Base-by-base conservation (phyloP, 768 basidiomycete species). In the Mycena galopus region DNA sequence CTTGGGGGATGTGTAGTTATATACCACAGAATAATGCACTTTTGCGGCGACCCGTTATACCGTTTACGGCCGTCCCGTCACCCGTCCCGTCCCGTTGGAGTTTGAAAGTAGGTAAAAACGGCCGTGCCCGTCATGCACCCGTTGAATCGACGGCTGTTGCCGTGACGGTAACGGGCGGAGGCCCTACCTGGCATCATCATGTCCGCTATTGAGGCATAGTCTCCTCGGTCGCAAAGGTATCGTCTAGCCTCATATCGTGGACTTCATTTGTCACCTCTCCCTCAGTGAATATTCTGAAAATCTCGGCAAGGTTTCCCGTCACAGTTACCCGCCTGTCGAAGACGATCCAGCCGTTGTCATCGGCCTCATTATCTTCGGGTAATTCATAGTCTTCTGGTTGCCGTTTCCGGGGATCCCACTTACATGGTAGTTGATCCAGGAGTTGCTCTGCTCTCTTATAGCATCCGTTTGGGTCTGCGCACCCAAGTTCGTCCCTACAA, bases 211-310 rank as follows among this genome's bases (percentile, higher is more conserved):
- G 0, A 64, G 3, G 67, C 80, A 79, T 0, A 78, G 77, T 0
- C 81, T n/a, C n/a, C n/a, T 81, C 81, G 0, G 80, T 83, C 17
- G 44, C 57, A 0, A 67, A 32, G 0, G 6, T 35, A 10, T 35
- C 56, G 14, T 67, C 66, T 0, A 11, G 14, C 4, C 30, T 21
- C 21, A 47, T 25, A 4, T 59, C 42, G 8, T 39, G 66, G 4
- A 56, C 2, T 0, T 55, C 35, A 21, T 56, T 65, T 7, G 39
- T 60, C 17, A 30, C 30, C 35, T 61, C 10, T n/a, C 71, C 66
- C 10, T 71, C 47, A 0, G 73, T 71, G 32, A 74, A 74, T 2
- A 71, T 71, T 32, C 73, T 32, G 55, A 74, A n/a, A 74, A 14
- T 37, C 8, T 74, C 57, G 12, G 39, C 59, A 19, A 71, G 55